Evolutionary conservation across 345 rosid species (phyloP).

Genomic region (Eucalyptus guilfoylei): DNA sequence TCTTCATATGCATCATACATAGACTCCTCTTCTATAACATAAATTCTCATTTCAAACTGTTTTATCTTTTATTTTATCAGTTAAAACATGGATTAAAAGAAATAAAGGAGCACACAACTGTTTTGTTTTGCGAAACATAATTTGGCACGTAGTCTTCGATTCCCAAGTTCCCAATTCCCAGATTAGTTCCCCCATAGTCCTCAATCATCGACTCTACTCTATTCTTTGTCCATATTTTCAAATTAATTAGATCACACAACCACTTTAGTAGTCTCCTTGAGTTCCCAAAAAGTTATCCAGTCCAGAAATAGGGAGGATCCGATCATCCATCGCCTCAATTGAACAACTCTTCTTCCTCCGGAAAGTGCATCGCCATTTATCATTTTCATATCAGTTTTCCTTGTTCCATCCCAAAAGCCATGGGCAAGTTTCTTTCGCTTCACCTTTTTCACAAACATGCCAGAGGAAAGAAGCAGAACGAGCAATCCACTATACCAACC

Average conservation of each 20-base stretch:
- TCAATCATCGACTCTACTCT: neutral
- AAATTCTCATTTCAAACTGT: neutral
- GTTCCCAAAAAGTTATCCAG: neutral
- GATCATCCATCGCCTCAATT: neutral
- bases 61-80: neutral
- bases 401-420: neutral
- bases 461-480: neutral
- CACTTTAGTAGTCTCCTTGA: neutral
- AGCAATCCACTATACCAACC: neutral
- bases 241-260: neutral
- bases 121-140: neutral
- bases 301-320: neutral
- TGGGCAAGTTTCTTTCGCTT: neutral
- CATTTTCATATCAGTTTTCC: neutral
- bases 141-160: neutral
- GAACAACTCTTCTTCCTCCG: neutral
- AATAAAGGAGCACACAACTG: neutral
- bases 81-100: accelerated
- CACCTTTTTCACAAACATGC: neutral
- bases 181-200: neutral
- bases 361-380: neutral
- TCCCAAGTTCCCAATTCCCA: neutral
- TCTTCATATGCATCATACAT: neutral
- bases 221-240: neutral
- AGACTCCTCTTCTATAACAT: neutral